Conservation (phyloP, 2,329 filamentous ascomycete genomes). For the Fusarium sacchari region DNA sequence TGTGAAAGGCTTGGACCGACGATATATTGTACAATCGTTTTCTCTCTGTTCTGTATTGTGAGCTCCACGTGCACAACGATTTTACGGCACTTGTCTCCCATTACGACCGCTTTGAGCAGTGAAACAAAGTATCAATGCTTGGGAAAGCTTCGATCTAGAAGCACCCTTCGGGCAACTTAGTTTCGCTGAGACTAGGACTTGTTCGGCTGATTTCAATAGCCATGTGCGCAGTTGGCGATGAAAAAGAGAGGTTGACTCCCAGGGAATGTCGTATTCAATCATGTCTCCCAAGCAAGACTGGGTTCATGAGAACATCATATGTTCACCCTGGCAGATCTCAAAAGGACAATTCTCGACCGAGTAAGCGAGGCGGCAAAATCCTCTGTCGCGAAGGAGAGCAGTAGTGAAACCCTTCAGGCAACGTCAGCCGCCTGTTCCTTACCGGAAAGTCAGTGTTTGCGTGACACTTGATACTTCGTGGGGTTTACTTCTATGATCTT, state of each 20-base stretch:
- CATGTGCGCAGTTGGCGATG: conserved; percentile 55
- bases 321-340: not conserved
- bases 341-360: not conserved
- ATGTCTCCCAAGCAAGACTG: not conserved
- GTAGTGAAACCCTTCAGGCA: no score
- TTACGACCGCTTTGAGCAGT: conserved; percentile 70
- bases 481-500: no score
- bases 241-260: conserved; percentile 47
- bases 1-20: conserved; percentile 61
- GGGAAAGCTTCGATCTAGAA: conserved; percentile 59
- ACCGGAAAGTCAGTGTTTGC: no score
- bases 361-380: not conserved
- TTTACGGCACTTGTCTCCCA: conserved; percentile 82
- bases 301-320: not conserved
- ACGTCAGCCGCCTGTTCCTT: no score
- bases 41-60: conserved; percentile 67
- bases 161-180: conserved; percentile 71
- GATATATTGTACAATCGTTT: conserved; percentile 48
- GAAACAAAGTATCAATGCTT: not conserved
- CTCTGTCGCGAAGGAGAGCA: not conserved
- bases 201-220: conserved; percentile 67
- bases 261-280: not conserved
- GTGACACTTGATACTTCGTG: no score
- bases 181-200: conserved; percentile 71
- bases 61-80: conserved; percentile 70